Evolutionary conservation across 345 rosid species (phyloP).

Genomic region (Citrus unshiu): DNA sequence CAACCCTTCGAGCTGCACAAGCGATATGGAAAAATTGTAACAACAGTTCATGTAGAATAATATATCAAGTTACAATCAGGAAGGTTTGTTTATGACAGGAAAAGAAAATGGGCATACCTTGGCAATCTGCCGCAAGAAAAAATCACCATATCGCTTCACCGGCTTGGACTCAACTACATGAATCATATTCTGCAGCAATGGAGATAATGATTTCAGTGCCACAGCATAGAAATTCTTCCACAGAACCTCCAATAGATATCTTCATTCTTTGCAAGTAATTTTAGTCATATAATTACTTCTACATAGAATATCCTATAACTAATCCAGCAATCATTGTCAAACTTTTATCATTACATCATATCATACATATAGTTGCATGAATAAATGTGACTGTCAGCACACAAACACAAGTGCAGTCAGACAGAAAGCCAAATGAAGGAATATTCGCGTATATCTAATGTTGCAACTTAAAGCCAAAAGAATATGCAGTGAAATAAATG

Average conservation of each 20-base stretch:
- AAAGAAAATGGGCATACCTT: conserved; percentile 43
- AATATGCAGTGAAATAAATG: neutral
- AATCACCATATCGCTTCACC: conserved; percentile 73
- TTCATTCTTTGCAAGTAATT: neutral
- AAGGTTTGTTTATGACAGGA: neutral
- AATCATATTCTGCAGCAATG: conserved; percentile 73
- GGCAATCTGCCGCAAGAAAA: conserved; percentile 89
- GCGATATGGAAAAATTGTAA: neutral
- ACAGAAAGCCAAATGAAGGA: neutral
- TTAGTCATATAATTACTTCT: neutral
- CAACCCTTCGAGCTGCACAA: conserved; percentile 79
- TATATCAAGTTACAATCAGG: neutral
- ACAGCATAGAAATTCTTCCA: neutral
- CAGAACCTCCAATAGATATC: neutral
- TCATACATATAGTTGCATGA: neutral
- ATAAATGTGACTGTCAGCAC: neutral
- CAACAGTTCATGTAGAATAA: neutral
- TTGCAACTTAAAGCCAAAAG: neutral
- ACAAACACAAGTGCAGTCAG: neutral
- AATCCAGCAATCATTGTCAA: neutral
- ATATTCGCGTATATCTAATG: neutral
- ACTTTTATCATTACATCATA: neutral
- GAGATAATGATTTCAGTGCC: neutral
- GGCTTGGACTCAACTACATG: conserved; percentile 76
- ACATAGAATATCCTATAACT: neutral